Percentiles rank a stretch among this genome's conserved stretches.
Conservation (phyloP, 169 alveolate genomes). For the Theileria annulata region DNA sequence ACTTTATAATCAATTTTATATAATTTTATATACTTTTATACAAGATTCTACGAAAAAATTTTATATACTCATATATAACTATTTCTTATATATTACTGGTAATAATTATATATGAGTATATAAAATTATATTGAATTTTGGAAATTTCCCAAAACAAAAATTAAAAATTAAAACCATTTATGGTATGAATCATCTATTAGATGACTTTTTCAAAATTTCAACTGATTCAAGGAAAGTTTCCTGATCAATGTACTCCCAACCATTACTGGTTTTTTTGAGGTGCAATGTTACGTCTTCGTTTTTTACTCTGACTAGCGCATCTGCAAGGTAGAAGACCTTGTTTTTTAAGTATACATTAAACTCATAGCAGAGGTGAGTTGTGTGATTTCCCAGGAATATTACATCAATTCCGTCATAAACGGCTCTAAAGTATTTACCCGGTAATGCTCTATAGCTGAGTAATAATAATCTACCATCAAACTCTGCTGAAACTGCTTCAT, state of each 20-base stretch:
- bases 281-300: constrained; percentile 2
- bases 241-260: neutral
- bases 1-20: too few species aligned
- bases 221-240: neutral
- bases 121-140: neutral
- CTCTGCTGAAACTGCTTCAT: neutral
- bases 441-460: neutral
- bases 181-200: too few species aligned
- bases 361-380: neutral
- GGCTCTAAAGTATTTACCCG: neutral
- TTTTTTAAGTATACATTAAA: neutral
- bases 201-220: neutral
- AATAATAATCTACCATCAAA: neutral
- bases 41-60: too few species aligned
- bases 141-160: neutral
- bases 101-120: too few species aligned
- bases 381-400: neutral
- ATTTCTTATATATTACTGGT: too few species aligned
- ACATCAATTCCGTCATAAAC: neutral
- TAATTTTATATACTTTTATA: too few species aligned
- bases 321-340: neutral
- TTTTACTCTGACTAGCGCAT: neutral
- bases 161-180: too few species aligned
- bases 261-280: neutral
- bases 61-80: too few species aligned